Base-by-base conservation (phyloP, 352 stramenopile species). In the Pythium diclinum region DNA sequence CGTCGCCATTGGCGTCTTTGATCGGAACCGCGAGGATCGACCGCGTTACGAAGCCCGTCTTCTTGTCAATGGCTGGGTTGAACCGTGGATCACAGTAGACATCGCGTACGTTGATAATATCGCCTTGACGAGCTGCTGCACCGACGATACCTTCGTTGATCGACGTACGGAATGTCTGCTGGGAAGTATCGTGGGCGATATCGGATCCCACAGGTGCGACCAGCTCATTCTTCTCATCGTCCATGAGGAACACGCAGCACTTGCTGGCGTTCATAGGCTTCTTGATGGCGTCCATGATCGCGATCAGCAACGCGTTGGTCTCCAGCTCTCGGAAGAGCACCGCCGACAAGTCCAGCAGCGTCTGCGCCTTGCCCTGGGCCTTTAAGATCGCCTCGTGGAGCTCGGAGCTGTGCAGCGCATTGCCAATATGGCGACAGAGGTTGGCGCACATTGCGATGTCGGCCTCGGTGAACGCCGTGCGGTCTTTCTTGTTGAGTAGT, bases 21-120 rank as follows among this genome's bases (percentile, higher is more conserved):
- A 97, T 89, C 0, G 90, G 89, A 19, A 96, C 77, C 0, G 78
- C 86, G 28, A 97, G 71, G 28, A 97, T 76, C 19, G 75, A 84
- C 28, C 81, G 82, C 8, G 85, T 94, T 16, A 79, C 55, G 49
- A 89, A 94, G 14, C 84, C 84, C 11, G 77, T 86, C 21, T 78
- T 74, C 23, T 72, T 62, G 61, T 93, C 84, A n/a, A 85, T 65
- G 9, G 76, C 71, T 11, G 73, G 67, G 51, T 91, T 88, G 69
- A 93, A 93, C 14, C 85, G 77, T 1, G 66, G 34, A 44, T 93
- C 83, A 3, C 74, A 32, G 61, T 92, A 91, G 5, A 77, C 79
- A 61, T 96, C 88, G 0, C 74, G 74, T 4, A 96, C 63, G 61
- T 96, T 95, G 53, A 95, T 80, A 25, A 85, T 68, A 52, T 90